These are phyloP conservation scores for Penicillium fuscoglaucum DNA, from an alignment of 2,329 filamentous ascomycete species.

Conservation along the genomic window DNA sequence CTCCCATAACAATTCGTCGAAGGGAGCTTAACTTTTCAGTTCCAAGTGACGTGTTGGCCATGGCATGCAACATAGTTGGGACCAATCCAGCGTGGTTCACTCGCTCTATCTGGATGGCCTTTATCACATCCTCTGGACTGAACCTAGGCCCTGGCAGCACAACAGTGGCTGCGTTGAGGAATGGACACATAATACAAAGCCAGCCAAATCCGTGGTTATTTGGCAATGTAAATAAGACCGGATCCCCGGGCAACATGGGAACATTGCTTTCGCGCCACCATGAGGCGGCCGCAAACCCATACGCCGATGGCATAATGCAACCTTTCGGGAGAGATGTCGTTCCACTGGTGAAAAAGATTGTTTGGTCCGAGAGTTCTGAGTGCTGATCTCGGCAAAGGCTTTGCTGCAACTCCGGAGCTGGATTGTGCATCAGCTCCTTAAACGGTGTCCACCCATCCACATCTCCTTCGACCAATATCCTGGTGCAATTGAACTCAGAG, in stretches of 20 bases:
- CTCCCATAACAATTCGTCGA: conserved; percentile 11
- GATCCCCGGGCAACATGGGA: conserved; percentile 15
- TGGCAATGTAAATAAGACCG: conserved; percentile 10
- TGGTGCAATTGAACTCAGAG: neutral
- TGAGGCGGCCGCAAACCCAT: conserved; percentile 8
- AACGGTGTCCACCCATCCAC: conserved; percentile 3
- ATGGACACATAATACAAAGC: conserved; percentile 10
- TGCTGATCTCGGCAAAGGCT: neutral
- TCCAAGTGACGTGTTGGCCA: neutral
- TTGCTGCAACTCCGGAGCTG: neutral
- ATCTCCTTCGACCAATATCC: conserved; percentile 8
- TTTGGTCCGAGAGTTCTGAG: neutral
- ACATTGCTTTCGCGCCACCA: conserved; percentile 4
- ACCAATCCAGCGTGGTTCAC: conserved; percentile 8
- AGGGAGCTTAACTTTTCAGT: conserved; percentile 5
- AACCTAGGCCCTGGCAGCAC: conserved; percentile 16
- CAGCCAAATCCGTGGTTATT: conserved; percentile 21
- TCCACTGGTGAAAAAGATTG: conserved; percentile 23
- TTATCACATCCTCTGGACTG: conserved; percentile 9
- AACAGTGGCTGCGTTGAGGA: conserved; percentile 16
- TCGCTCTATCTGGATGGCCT: conserved; percentile 7
- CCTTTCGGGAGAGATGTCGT: conserved; percentile 21
- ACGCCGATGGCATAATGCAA: conserved; percentile 15
- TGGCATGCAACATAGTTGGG: conserved; percentile 14
- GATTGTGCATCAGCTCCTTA: neutral